Evolutionary conservation across 139 green algal genomes (phyloP).

Genomic region (Pleodorina starrii): DNA sequence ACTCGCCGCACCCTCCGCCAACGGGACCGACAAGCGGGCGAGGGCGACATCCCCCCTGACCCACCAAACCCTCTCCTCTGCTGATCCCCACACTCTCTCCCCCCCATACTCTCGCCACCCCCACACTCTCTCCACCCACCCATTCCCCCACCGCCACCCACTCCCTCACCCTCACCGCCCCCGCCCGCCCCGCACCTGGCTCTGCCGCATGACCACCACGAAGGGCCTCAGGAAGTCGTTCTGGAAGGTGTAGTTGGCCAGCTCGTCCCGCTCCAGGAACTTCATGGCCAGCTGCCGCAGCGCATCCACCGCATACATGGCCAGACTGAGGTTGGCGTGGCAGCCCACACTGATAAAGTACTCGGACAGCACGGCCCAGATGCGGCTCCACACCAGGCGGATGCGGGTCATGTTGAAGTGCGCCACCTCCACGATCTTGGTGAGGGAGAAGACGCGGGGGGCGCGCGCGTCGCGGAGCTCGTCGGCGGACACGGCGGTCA

Average conservation of each 20-base stretch:
- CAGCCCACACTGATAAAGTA: conserved; percentile 92
- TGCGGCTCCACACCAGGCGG: conserved; percentile 94
- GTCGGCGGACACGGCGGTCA: conserved; percentile 77
- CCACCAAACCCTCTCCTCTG: no score
- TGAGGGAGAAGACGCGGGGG: conserved; percentile 92
- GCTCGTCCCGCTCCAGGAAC: conserved; percentile 98
- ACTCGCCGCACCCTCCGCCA: no score
- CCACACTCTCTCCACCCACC: not conserved
- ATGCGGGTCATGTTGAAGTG: conserved; percentile 99
- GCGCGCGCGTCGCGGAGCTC: conserved; percentile 70
- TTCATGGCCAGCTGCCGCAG: conserved; percentile 75
- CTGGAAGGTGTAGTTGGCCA: conserved; percentile 99
- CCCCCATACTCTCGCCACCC: no score
- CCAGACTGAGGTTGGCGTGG: conserved; percentile 86
- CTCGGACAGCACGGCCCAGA: conserved; percentile 95
- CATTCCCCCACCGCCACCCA: not conserved
- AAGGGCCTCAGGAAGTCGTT: conserved; percentile 99
- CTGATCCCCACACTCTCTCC: no score
- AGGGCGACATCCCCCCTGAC: no score
- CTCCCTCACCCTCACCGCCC: not conserved
- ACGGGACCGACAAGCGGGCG: no score
- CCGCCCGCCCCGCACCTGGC: not conserved
- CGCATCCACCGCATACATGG: conserved; percentile 89
- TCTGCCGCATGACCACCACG: conserved; percentile 95
- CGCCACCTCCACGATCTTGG: conserved; percentile 97